Conservation (phyloP, 805 yeast species). For the Candida loeiensis region DNA sequence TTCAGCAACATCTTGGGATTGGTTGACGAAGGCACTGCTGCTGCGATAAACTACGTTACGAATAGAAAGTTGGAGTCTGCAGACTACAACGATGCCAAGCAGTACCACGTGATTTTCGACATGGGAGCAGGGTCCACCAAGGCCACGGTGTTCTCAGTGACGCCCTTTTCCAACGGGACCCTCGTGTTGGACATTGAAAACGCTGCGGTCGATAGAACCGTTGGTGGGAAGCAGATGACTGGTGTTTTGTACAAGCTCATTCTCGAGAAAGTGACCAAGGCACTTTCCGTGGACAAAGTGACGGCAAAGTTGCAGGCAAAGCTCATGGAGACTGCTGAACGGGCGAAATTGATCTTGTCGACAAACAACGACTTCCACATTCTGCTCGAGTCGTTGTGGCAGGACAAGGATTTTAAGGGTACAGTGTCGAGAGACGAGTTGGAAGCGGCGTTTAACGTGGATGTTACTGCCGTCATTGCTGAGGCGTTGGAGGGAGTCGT, state of each 20-base stretch:
- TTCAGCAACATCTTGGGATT: constrained; percentile 56
- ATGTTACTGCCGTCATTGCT: constrained; percentile 53
- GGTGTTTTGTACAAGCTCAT: constrained; percentile 58
- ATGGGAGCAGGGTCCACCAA: constrained; percentile 91
- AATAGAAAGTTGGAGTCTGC: constrained; percentile 40
- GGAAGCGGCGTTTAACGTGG: constrained; percentile 55
- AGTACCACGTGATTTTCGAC: constrained; percentile 74
- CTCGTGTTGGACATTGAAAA: constrained; percentile 62
- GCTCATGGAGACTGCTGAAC: constrained; percentile 80
- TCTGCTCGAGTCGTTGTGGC: constrained; percentile 68
- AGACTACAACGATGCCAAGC: constrained; percentile 34
- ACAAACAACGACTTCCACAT: constrained; percentile 81
- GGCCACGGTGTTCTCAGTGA: constrained; percentile 75
- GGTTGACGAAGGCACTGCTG: constrained; percentile 90
- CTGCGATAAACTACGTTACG: constrained; percentile 76
- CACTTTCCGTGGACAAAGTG: constrained; percentile 35
- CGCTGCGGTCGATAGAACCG: constrained; percentile 58
- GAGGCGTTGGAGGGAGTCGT: constrained; percentile 42
- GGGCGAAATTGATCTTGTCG: constrained; percentile 80
- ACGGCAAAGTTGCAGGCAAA: constrained; percentile 65
- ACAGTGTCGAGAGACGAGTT: constrained; percentile 75
- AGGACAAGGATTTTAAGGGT: constrained; percentile 72
- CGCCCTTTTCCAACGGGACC: constrained; percentile 41
- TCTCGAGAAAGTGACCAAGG: constrained; percentile 51
- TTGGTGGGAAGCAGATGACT: constrained; percentile 80